Conservation (phyloP, 106 monocot species). For the Chionographis japonica region DNA sequence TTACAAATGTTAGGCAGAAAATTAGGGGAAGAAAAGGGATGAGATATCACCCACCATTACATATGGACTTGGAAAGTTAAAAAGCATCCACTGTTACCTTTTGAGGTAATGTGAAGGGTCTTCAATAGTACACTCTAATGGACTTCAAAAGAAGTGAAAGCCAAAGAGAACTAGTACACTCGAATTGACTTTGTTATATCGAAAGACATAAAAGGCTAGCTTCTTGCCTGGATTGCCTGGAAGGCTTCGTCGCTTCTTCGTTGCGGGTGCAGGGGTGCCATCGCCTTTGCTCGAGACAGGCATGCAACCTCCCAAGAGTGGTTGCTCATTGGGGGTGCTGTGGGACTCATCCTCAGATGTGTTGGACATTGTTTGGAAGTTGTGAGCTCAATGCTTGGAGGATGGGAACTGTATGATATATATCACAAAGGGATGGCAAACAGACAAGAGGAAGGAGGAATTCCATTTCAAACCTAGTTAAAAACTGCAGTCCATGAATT, state of each 20-base stretch:
- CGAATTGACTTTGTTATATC: neutral
- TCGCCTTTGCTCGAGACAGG: conserved; percentile 3
- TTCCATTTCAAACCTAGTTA: neutral
- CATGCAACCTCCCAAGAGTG: neutral
- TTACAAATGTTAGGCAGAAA: too few species aligned
- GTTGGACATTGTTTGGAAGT: conserved; percentile 8
- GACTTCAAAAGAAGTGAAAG: too few species aligned
- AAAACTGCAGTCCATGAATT: conserved; percentile 6
- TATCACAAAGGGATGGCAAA: neutral
- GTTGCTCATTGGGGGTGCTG: neutral
- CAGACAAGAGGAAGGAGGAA: conserved; percentile 6
- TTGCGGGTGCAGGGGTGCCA: neutral
- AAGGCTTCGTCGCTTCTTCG: conserved; percentile 26
- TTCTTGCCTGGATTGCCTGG: conserved; percentile 28
- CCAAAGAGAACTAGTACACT: too few species aligned
- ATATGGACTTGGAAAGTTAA: too few species aligned
- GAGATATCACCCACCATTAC: too few species aligned
- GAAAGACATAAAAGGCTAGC: neutral
- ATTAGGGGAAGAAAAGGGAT: too few species aligned
- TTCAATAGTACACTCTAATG: too few species aligned
- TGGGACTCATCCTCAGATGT: conserved; percentile 11
- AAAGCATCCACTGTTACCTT: too few species aligned
- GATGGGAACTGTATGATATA: conserved; percentile 4
- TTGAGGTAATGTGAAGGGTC: too few species aligned
- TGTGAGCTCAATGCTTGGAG: neutral